Evolutionary conservation across 805 yeast genomes (phyloP), one percentile per base, ranked within the genome.

Genomic region (Teunomyces gatunensis): DNA sequence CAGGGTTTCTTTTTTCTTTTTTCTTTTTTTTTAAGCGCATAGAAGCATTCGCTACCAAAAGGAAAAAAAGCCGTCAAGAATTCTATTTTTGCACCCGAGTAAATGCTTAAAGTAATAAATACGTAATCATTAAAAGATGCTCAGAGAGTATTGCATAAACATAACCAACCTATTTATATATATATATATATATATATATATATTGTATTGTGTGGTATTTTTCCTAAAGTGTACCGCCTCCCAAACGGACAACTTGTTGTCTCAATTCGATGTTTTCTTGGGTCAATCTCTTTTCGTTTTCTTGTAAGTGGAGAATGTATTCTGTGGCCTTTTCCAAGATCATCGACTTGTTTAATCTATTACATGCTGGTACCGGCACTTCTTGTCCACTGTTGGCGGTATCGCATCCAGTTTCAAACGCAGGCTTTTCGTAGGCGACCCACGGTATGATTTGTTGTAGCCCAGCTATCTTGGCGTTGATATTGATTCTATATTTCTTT

Each of bases 401-500:
- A 9, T 39, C 27, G 27, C 21, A 12, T 10, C 65, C 67, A 12
- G 76, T 73, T 56, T 79, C 85, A 58, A 83, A 83, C 0, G 86
- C 85, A 2, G 85, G 79, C 52, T 78, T 78, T 50, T 82, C 87
- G 43, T 72, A 64, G 3, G 84, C 78, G 45, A 83, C 79, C 81
- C 85, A 79, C 10, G 90, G 90, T 30, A 85, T 84, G 20, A 84
- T 72, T 55, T 77, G 78, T 58, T 83, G 87, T 46, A 84, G 65
- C 27, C 82, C 81, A 3, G 86, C 86, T 47, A 85, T 85, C 61
- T 83, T 84, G 10, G 86, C 80, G 60, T 84, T 84, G 61, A 85
- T 83, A 62, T 84, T 84, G 50, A 83, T 83, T 60, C 89, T 70
- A 63, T 85, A 84, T 49, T 84, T 77, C 60, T 84, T 82, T 59